Evolutionary conservation across 371 early-diverging fungal genomes (phyloP), one percentile per base, ranked within the genome.

Genomic region (Capillidium heterosporum): DNA sequence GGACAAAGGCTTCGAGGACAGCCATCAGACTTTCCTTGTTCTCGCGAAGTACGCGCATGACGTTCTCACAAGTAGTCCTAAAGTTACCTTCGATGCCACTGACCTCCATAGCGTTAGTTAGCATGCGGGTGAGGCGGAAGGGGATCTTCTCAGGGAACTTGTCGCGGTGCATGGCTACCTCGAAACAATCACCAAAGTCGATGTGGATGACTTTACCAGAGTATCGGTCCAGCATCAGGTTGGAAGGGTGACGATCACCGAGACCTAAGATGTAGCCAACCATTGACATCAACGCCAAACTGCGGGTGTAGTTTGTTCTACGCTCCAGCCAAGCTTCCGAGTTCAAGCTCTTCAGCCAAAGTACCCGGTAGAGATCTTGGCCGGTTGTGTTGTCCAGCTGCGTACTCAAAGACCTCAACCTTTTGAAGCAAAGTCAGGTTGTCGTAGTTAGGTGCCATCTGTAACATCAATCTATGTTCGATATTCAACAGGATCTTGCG

Each of bases 131-230:
- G 54, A 98, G 67, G 28, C 99, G 80, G 87, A 98, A 98, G 19
- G 99, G 99, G 66, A 98, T 88, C 63, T 78, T 82, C 66, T 98
- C 99, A 3, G 99, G 96, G 80, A 85, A 94, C 63, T 93, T 91
- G 46, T 95, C 96, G 46, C 98, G 82, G 60, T 91, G 88, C 81
- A 89, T 89, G 7, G 96, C 93, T 21, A 95, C 87, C 76, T 98
- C 99, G 61, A 98, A 98, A 68, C 98, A 95, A 63, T 96, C 97
- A 35, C 98, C 98, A 68, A 98, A 93, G 69, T 98, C 99, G 62
- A 98, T 95, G 59, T 98, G 98, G n/a, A 95, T 84, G 8, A 96
- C 84, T 64, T 95, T 94, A 63, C 96, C 96, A 1, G 91, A 85
- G 35, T 75, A 78, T 24, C 87, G 73, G 60, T 98, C 91, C 57